Conservation (phyloP, 2,329 filamentous ascomycete species). For the Hypocreales sp. region DNA sequence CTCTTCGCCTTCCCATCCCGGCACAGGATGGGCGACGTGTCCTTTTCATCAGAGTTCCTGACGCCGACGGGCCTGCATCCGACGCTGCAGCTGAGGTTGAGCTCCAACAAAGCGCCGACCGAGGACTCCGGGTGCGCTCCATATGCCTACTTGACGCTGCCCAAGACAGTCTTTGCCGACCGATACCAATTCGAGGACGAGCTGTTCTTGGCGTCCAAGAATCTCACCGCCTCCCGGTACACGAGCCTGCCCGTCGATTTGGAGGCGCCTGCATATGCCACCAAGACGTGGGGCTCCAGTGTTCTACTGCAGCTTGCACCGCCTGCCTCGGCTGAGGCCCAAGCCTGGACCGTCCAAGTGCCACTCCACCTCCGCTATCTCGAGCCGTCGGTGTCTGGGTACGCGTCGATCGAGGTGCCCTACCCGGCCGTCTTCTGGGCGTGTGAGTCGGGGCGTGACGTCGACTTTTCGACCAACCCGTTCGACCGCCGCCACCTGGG, state of each 20-base stretch:
- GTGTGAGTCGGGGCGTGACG: constrained; percentile 50
- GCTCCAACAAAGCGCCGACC: constrained; percentile 31
- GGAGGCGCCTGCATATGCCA: constrained; percentile 74
- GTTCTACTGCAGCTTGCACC: constrained; percentile 59
- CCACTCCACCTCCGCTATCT: constrained; percentile 82
- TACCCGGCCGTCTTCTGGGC: constrained; percentile 87
- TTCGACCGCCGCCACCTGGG: constrained; percentile 79
- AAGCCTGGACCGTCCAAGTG: constrained; percentile 51
- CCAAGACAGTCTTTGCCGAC: constrained; percentile 70
- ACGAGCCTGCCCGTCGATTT: constrained; percentile 70
- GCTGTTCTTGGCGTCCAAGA: constrained; percentile 68
- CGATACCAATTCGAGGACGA: constrained; percentile 67
- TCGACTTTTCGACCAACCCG: constrained; percentile 59
- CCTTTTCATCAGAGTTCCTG: constrained; percentile 50
- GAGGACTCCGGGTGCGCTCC: constrained; percentile 49
- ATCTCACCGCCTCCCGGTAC: constrained; percentile 52
- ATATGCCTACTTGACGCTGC: constrained; percentile 71
- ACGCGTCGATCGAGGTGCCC: constrained; percentile 44
- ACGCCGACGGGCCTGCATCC: constrained; percentile 72
- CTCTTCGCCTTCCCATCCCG: constrained; percentile 74
- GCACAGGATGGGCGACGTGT: constrained; percentile 44
- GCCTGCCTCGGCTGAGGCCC: constrained; percentile 21
- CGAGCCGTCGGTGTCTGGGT: constrained; percentile 39
- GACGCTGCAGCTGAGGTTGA: constrained; percentile 53
- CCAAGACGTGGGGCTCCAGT: constrained; percentile 63